These are phyloP conservation scores for Hypoxylon sp. DNA, from an alignment of 2,329 filamentous ascomycete genomes.

Conservation along the genomic window DNA sequence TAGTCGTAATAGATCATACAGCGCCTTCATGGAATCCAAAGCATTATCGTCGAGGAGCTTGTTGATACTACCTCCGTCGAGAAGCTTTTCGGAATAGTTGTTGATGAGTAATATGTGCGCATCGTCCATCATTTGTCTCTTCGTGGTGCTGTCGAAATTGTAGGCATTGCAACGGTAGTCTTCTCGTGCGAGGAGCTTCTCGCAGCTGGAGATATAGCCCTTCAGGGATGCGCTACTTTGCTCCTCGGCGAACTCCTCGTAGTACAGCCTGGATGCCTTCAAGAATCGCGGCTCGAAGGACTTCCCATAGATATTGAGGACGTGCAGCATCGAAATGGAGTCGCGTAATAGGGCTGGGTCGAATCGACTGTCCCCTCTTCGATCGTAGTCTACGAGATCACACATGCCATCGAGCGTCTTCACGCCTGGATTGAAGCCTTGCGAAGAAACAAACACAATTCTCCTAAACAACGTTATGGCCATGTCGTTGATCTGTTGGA, in stretches of 20 bases:
- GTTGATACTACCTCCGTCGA: slow-evolving; percentile 74
- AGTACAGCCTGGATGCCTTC: slow-evolving; percentile 73
- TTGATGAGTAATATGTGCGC: slow-evolving; percentile 80
- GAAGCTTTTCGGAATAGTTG: slow-evolving; percentile 72
- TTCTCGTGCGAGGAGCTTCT: slow-evolving; percentile 77
- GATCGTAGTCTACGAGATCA: slow-evolving; percentile 78
- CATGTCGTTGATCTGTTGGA: slow-evolving; percentile 82
- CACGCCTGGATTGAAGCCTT: slow-evolving; percentile 51
- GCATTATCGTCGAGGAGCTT: slow-evolving; percentile 79
- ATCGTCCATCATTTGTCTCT: slow-evolving; percentile 77
- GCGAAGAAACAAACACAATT: slow-evolving; percentile 59
- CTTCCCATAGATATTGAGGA: slow-evolving; percentile 83
- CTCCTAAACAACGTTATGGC: slow-evolving; percentile 79
- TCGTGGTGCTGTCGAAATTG: slow-evolving; percentile 85
- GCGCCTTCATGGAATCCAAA: slow-evolving; percentile 74
- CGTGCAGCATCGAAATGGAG: slow-evolving; percentile 83
- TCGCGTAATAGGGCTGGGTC: slow-evolving; percentile 76
- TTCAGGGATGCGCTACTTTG: slow-evolving; percentile 74
- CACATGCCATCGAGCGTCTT: slow-evolving; percentile 72
- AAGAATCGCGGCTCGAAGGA: slow-evolving; percentile 84
- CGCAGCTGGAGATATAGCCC: slow-evolving; percentile 78
- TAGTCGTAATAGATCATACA: slow-evolving; percentile 82
- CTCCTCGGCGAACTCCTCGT: slow-evolving; percentile 75
- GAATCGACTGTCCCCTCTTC: slow-evolving; percentile 67
- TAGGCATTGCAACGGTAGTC: slow-evolving; percentile 81